phyloP scores from a whole-genome alignment of 2,329 filamentous ascomycete genomes.

The Sporothrix sp. region DNA sequence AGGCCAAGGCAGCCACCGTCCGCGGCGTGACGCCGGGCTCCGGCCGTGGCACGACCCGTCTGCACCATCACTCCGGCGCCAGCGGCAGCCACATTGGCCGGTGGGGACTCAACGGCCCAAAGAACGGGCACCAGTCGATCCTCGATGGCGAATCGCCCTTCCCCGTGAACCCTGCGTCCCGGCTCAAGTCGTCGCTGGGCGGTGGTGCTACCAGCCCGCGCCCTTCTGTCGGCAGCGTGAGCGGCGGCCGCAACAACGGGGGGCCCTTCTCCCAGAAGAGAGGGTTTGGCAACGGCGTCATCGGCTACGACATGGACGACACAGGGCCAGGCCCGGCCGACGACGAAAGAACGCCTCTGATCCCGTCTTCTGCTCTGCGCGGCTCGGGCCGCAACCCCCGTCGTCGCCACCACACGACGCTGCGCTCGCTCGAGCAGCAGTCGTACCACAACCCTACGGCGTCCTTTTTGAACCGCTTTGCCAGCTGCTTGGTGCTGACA shows the following conservation, averaged over 20 bases:
- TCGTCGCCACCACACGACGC: conserved; percentile 43
- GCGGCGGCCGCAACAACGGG: conserved; percentile 29
- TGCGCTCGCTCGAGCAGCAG: conserved; percentile 66
- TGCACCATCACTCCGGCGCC: conserved; percentile 55
- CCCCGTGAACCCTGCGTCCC: conserved; percentile 43
- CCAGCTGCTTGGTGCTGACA: conserved; percentile 78
- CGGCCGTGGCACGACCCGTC: conserved; percentile 56
- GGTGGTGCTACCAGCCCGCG: conserved; percentile 62
- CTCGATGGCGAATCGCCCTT: conserved; percentile 68
- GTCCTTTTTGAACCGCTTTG: conserved; percentile 61
- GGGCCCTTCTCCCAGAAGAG: conserved; percentile 13
- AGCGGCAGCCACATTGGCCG: conserved; percentile 45
- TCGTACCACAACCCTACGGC: conserved; percentile 47
- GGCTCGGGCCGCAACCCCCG: conserved; percentile 46
- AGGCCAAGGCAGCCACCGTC: conserved; percentile 49
- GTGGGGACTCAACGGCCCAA: conserved; percentile 59
- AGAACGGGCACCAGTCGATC: conserved; percentile 58
- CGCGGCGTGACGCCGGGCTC: conserved; percentile 53
- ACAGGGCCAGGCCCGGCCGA: conserved; percentile 57
- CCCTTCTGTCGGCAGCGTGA: conserved; percentile 24
- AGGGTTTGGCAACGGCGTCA: conserved; percentile 33
- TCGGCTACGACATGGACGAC: conserved; percentile 71
- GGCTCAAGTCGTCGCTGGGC: conserved; percentile 45
- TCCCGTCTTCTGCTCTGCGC: conserved; percentile 50
- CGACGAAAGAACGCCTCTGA: conserved; percentile 78